Evolutionary conservation across 371 early-diverging fungal genomes (phyloP).

Genomic region (Actinomortierella ambigua): DNA sequence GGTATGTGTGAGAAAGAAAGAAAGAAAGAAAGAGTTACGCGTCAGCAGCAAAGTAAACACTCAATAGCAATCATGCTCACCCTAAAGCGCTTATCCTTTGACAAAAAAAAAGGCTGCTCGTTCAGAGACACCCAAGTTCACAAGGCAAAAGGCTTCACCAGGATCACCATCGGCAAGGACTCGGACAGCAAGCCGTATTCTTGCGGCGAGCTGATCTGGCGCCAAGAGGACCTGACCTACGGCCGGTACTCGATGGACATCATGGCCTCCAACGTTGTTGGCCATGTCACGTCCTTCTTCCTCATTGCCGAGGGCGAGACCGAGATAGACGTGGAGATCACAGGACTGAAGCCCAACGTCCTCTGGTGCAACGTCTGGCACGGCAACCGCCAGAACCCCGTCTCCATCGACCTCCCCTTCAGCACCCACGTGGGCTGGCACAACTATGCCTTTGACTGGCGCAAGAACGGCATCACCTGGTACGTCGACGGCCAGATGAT

Average conservation of each 20-base stretch:
- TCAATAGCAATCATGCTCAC: too few relatives aligned
- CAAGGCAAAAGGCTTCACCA: constrained; percentile 8
- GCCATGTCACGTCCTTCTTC: constrained; percentile 43
- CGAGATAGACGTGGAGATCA: constrained; percentile 43
- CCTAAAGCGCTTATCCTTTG: too few relatives aligned
- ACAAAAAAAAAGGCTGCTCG: constrained; percentile 20
- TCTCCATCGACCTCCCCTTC: constrained; percentile 28
- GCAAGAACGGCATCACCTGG: constrained; percentile 19
- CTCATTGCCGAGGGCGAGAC: constrained; percentile 31
- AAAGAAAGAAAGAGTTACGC: too few relatives aligned
- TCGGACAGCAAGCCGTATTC: constrained; percentile 33
- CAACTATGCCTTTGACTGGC: constrained; percentile 34
- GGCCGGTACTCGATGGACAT: constrained; percentile 40
- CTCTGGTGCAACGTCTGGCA: constrained; percentile 42
- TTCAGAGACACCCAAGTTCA: constrained; percentile 37
- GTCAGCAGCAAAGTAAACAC: too few relatives aligned
- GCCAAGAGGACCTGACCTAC: constrained; percentile 19
- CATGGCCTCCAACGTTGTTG: constrained; percentile 30
- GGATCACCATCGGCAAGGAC: constrained; percentile 36
- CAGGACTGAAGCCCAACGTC: constrained; percentile 28
- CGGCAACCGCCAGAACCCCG: constrained; percentile 25
- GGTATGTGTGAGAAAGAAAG: too few relatives aligned
- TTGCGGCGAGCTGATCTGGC: constrained; percentile 32
- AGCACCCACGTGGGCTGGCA: constrained; percentile 29
- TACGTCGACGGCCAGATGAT: constrained; percentile 26